Percentiles rank a stretch among this genome's conserved stretches.
These are phyloP conservation scores for Handroanthus guayacan DNA, from an alignment of 257 asterid species.

Conservation along the genomic window DNA sequence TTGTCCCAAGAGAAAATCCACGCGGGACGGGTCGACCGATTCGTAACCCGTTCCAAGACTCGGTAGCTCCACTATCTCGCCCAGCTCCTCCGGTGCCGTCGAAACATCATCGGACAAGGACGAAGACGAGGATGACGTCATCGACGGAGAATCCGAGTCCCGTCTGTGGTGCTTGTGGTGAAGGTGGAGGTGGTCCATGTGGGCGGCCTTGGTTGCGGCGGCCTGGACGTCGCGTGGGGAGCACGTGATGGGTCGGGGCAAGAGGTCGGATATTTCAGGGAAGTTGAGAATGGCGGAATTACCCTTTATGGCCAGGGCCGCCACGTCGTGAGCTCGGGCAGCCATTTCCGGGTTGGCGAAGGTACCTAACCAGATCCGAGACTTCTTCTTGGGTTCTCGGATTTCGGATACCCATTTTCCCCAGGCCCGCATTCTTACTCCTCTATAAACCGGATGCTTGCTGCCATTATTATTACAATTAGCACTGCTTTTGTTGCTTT, in stretches of 20 bases:
- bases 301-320: slow-evolving; percentile 72
- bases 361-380: slow-evolving; percentile 82
- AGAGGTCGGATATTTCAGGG: slow-evolving; percentile 50
- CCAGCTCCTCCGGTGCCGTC: slow-evolving; percentile 53
- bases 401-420: slow-evolving; percentile 83
- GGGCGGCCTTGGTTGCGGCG: slow-evolving; percentile 73
- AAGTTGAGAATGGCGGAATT: slow-evolving; percentile 68
- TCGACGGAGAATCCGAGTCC: slow-evolving; percentile 27
- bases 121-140: slow-evolving; percentile 34
- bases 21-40: slow-evolving; percentile 38
- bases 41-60: slow-evolving; percentile 52
- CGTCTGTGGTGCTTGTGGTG: not conserved
- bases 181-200: slow-evolving; percentile 51
- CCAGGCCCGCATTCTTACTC: slow-evolving; percentile 79
- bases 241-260: slow-evolving; percentile 69
- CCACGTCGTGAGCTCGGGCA: slow-evolving; percentile 80
- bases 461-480: not conserved
- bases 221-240: slow-evolving; percentile 75
- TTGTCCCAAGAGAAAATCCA: slow-evolving; percentile 41
- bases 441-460: slow-evolving; percentile 62
- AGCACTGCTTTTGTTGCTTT: not conserved
- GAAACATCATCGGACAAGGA: slow-evolving; percentile 21
- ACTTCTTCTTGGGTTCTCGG: slow-evolving; percentile 71
- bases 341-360: slow-evolving; percentile 75
- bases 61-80: slow-evolving; percentile 71